Conservation (phyloP, 2,329 filamentous ascomycete species). For the Calonectria honghensis region DNA sequence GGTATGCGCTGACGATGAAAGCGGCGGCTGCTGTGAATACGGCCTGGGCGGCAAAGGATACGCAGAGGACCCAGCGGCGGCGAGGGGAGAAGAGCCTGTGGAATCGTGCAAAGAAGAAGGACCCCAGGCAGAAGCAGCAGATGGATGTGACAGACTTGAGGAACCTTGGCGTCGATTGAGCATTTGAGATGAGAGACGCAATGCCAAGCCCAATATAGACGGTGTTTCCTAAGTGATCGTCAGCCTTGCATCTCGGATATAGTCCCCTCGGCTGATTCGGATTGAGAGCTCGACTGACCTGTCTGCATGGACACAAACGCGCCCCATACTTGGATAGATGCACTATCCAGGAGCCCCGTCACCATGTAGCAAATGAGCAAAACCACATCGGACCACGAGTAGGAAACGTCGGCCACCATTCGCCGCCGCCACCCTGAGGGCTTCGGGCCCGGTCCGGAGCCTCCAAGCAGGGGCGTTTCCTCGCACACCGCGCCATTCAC, state of each 20-base stretch:
- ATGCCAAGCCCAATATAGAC: constrained; percentile 84
- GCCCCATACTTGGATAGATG: constrained; percentile 84
- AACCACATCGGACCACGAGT: constrained; percentile 79
- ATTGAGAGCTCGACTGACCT: constrained; percentile 65
- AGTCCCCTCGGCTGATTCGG: not conserved
- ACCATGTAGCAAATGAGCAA: constrained; percentile 84
- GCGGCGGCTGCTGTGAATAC: constrained; percentile 71
- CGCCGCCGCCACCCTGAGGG: constrained; percentile 32
- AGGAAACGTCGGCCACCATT: constrained; percentile 53
- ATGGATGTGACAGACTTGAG: constrained; percentile 76
- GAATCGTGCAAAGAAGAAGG: constrained; percentile 81
- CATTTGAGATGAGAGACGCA: constrained; percentile 46
- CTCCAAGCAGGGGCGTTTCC: constrained; percentile 47
- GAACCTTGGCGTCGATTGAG: constrained; percentile 72
- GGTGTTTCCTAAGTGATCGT: constrained; percentile 76
- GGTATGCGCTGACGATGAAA: constrained; percentile 69
- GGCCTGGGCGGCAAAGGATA: constrained; percentile 73
- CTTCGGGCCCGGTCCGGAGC: not conserved
- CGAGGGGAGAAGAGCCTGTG: constrained; percentile 76
- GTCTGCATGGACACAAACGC: constrained; percentile 91
- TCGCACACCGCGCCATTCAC: constrained; percentile 39
- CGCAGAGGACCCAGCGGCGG: constrained; percentile 79
- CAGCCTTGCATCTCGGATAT: constrained; percentile 4
- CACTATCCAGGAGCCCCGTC: constrained; percentile 85
- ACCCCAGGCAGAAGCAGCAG: constrained; percentile 81